Evolutionary conservation across 2,329 filamentous ascomycete species (phyloP), one percentile per base, ranked within the genome.

Genomic region (Knoxdaviesia capensis): DNA sequence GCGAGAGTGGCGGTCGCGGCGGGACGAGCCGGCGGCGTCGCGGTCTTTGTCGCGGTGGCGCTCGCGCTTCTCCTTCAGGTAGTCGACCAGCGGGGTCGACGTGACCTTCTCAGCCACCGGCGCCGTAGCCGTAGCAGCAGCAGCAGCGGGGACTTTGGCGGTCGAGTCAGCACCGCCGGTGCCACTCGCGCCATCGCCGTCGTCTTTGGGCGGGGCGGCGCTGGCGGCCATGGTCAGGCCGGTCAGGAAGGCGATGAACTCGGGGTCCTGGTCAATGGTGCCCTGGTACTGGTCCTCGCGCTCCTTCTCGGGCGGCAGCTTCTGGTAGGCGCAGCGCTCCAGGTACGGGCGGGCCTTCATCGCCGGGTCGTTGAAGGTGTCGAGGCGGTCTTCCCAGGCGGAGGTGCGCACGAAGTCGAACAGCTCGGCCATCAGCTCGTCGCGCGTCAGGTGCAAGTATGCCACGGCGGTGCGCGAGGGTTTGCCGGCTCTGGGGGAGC

Each of bases 221-320:
- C 92, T 85, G 1, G 87, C 92, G 39, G 36, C 38, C 20, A 45
- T 45, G 7, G 47, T 46, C 5, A 96, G 69, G 42, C 74, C 80
- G 56, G 92, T 82, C 6, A 98, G 69, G 56, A 96, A 98, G 30
- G 78, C 76, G 64, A 94, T 92, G 52, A 94, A 98, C 51, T 96
- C 90, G 0, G 84, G 77, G 53, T 98, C 90, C 55, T 94, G 86
- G 52, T 98, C 90, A 49, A 98, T 96, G 3, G 86, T 94, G 42
- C 88, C 90, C 56, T 94, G 84, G 9, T 87, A 77, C 42, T 77
- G 75, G 63, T 98, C 90, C 42, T 75, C 73, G 33, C 85, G 77
- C 40, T 74, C 73, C 56, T 83, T 84, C 34, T 68, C 72, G 45
- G 73, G 74, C 1, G 88, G 85, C 1, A 85, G 72, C 52, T 87